These are phyloP conservation scores for Rugonectria rugulosa DNA, from an alignment of 2,329 filamentous ascomycete species.

Conservation along the genomic window DNA sequence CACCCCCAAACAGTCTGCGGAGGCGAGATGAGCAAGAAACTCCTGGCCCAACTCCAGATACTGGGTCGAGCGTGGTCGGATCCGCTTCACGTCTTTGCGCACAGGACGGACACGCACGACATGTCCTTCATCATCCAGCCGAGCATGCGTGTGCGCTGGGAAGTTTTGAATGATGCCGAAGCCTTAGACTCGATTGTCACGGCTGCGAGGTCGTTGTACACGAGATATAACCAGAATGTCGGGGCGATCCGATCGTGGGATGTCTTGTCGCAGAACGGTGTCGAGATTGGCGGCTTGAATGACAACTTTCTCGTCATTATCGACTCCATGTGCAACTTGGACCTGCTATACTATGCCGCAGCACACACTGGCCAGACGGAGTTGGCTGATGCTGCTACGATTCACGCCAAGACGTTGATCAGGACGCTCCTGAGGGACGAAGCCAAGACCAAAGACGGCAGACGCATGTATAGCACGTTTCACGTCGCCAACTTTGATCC, in stretches of 20 bases:
- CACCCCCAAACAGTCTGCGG: slow-evolving; percentile 31
- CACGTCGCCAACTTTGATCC: slow-evolving; percentile 58
- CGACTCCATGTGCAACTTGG: slow-evolving; percentile 51
- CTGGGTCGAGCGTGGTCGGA: slow-evolving; percentile 23
- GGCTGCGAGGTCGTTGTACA: slow-evolving; percentile 53
- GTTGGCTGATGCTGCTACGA: slow-evolving; percentile 46
- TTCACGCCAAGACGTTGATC: slow-evolving; percentile 49
- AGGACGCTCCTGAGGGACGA: slow-evolving; percentile 49
- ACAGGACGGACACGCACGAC: slow-evolving; percentile 59
- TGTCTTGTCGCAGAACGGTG: too few species aligned
- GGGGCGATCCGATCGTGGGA: slow-evolving; percentile 60
- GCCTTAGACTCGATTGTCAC: slow-evolving; percentile 50
- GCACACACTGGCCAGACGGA: slow-evolving; percentile 38
- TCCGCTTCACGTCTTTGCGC: slow-evolving; percentile 41
- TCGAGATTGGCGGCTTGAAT: neutral
- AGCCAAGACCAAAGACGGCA: neutral
- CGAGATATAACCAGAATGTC: slow-evolving; percentile 49
- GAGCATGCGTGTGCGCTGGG: slow-evolving; percentile 54
- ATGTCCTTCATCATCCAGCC: slow-evolving; percentile 62
- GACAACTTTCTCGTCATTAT: slow-evolving; percentile 50
- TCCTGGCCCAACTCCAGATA: neutral
- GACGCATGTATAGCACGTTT: slow-evolving; percentile 26
- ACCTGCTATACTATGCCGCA: slow-evolving; percentile 49
- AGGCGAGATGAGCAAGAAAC: too few species aligned
- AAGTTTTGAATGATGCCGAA: slow-evolving; percentile 48